Evolutionary conservation across 176 grass and related monocot genomes (phyloP).

Genomic region (Melocanna baccifera): DNA sequence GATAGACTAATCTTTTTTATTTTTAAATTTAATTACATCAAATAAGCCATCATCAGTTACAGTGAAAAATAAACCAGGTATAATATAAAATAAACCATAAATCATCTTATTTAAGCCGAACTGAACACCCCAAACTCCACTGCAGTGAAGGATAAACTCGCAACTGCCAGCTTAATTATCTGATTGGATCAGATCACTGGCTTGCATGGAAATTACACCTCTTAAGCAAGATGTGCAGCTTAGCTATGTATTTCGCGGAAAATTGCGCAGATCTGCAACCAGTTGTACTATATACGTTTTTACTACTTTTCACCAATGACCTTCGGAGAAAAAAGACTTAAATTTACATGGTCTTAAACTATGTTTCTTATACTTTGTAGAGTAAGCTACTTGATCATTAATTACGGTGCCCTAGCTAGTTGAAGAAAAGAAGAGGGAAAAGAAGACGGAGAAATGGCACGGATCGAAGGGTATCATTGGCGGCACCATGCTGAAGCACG

Average conservation of each 20-base stretch:
- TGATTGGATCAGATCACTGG: neutral
- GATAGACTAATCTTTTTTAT: no score
- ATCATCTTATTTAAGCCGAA: no score
- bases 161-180: neutral
- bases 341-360: conserved; percentile 4
- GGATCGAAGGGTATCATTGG: conserved; percentile 22
- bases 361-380: neutral
- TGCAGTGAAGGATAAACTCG: neutral
- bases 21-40: no score
- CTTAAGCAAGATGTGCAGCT: neutral
- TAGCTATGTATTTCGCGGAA: neutral
- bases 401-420: neutral
- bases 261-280: neutral
- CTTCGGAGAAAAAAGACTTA: neutral
- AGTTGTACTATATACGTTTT: neutral
- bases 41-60: no score
- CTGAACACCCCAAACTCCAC: no score
- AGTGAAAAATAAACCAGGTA: no score
- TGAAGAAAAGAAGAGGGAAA: neutral
- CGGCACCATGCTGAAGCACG: conserved; percentile 4
- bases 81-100: no score
- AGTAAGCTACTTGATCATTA: neutral
- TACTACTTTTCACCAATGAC: neutral
- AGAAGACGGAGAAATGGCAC: conserved; percentile 18
- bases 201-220: neutral